phyloP scores from a whole-genome alignment of 2,329 filamentous ascomycete genomes.

The Talaromyces sp. region DNA sequence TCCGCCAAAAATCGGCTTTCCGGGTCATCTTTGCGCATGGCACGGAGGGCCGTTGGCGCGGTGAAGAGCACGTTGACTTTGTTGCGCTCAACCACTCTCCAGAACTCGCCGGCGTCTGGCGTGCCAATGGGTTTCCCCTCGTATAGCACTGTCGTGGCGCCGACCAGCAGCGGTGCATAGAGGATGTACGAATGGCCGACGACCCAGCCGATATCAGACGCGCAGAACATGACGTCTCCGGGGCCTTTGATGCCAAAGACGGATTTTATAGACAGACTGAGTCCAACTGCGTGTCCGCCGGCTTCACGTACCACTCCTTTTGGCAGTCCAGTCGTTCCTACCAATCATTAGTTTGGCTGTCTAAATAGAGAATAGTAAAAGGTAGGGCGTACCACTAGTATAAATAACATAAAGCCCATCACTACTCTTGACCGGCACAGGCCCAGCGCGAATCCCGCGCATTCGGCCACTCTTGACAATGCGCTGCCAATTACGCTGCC shows the following conservation, averaged over 20 bases:
- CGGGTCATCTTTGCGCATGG: conserved; percentile 81
- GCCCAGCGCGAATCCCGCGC: conserved; percentile 63
- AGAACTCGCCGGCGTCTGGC: conserved; percentile 81
- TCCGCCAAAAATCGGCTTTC: conserved; percentile 62
- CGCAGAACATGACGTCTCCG: conserved; percentile 75
- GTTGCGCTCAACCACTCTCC: conserved; percentile 80
- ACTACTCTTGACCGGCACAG: conserved; percentile 71
- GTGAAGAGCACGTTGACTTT: conserved; percentile 81
- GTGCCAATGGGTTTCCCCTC: conserved; percentile 94
- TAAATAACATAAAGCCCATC: conserved; percentile 90
- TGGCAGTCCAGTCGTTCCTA: conserved; percentile 72
- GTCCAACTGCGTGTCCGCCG: conserved; percentile 79
- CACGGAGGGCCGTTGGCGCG: conserved; percentile 79
- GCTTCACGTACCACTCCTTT: conserved; percentile 81
- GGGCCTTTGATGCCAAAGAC: conserved; percentile 78
- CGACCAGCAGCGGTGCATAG: conserved; percentile 79
- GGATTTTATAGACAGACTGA: conserved; percentile 77
- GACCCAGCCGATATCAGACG: conserved; percentile 89
- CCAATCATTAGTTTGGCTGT: background rate
- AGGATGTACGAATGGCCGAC: conserved; percentile 84
- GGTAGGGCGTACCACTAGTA: conserved; percentile 56
- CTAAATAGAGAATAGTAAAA: background rate
- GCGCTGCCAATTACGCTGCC: conserved; percentile 75
- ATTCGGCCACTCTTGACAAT: conserved; percentile 66
- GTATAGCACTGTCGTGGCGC: conserved; percentile 81